Conservation (phyloP, 495 filamentous ascomycete genomes). For the Tuber calosporum region DNA sequence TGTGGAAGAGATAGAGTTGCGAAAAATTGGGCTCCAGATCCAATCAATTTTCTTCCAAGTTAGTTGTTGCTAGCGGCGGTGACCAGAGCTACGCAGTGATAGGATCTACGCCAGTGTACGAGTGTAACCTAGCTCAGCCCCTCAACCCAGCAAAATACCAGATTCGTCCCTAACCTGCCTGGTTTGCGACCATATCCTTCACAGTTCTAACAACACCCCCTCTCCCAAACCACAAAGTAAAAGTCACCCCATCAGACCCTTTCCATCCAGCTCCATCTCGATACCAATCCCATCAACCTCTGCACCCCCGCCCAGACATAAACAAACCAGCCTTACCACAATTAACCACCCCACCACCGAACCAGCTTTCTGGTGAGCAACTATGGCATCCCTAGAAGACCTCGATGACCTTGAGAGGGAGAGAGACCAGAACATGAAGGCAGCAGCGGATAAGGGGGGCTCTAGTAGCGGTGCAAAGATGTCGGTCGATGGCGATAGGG, state of each 20-base stretch:
- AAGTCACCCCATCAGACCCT: background rate
- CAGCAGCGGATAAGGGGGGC: constrained; percentile 54
- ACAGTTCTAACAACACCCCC: constrained; percentile 7
- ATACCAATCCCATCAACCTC: constrained; percentile 14
- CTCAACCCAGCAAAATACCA: background rate
- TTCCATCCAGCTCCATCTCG: constrained; percentile 6
- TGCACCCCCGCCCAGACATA: constrained; percentile 10
- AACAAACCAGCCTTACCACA: constrained; percentile 3
- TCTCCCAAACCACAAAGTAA: background rate
- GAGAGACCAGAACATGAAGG: constrained; percentile 63
- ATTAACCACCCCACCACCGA: constrained; percentile 6
- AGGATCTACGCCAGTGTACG: constrained; percentile 11
- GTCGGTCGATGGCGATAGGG: constrained; percentile 68
- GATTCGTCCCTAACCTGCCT: constrained; percentile 6
- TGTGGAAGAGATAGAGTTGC: background rate
- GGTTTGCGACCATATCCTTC: background rate
- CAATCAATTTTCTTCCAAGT: constrained; percentile 16
- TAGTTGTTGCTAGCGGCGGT: constrained; percentile 22
- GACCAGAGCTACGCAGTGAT: constrained; percentile 24
- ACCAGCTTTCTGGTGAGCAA: constrained; percentile 17
- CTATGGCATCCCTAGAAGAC: constrained; percentile 82
- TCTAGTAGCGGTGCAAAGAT: constrained; percentile 76
- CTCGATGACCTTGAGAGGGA: constrained; percentile 64
- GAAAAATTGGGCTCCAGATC: constrained; percentile 7
- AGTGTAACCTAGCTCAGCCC: background rate